Base-by-base conservation (phyloP, 2,329 filamentous ascomycete genomes). In the Truncatella angustata region DNA sequence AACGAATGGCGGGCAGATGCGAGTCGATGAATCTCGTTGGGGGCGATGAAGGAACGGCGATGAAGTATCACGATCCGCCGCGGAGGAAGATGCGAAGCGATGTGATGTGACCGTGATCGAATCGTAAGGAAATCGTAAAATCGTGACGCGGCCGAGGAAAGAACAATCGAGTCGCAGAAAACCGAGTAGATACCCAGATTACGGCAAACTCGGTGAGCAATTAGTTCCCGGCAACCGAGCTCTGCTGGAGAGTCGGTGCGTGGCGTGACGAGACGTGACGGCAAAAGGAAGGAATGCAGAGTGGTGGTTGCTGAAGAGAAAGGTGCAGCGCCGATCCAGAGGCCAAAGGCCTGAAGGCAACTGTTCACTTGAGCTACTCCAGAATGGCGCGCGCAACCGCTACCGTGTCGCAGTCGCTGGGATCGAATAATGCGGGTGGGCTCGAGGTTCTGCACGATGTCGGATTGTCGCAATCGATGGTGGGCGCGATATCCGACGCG, bases 401-500 rank as follows among this genome's bases (percentile, higher is more conserved):
- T 58, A 55, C 56, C 37, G 49, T 56, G 61, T 58, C 54, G 51
- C 56, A 49, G 59, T 34, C 32, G 43, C n/a, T 35, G 10, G 14
- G 26, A 16, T 52, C 44, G 44, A 42, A 23, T 24, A 26, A 21
- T 26, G 43, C 44, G 53, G 34, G 51, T 54, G 62, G 56, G 62
- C 47, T 47, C 58, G 54, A 53, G 39, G 52, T 51, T 70, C 63
- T 61, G n/a, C 59, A 54, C 54, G 58, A 62, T 65, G 61, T 69
- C 68, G 66, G 62, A 60, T 53, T 54, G 51, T 62, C 64, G 65
- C 61, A 53, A 57, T 56, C 63, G 61, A 60, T 60, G 61, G 56
- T 57, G 63, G 63, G 70, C 70, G 69, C 71, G 73, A 73, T 74
- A 72, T 68, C 70, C 71, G 78, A 77, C 76, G 75, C 79, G 80